Percentiles rank a stretch among this genome's conserved stretches.
Conservation (phyloP, 2,329 filamentous ascomycete species). For the Cladosporium sp. region DNA sequence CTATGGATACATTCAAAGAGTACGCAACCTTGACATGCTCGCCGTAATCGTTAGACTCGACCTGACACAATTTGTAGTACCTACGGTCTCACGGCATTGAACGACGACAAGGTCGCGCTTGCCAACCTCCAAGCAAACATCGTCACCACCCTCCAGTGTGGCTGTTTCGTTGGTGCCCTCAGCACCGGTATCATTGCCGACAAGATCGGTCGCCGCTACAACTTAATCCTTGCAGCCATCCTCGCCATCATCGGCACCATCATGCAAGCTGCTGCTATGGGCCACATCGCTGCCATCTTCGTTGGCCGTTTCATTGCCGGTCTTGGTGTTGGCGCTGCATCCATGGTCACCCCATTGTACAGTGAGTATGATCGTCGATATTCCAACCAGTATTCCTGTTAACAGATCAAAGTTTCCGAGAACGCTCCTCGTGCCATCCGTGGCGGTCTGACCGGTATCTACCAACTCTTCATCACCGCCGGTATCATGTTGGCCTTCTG, state of each 20-base stretch:
- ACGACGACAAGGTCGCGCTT: constrained; percentile 33
- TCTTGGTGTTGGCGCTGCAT: constrained; percentile 31
- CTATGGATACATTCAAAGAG: constrained; percentile 54
- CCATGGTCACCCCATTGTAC: constrained; percentile 57
- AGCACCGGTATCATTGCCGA: constrained; percentile 53
- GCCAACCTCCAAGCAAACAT: constrained; percentile 62
- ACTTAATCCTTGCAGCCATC: constrained; percentile 53
- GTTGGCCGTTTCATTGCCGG: constrained; percentile 58
- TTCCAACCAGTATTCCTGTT: constrained; percentile 20
- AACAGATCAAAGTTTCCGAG: constrained; percentile 52
- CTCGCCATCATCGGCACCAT: constrained; percentile 58
- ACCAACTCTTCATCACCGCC: constrained; percentile 54
- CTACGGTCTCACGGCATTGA: constrained; percentile 44
- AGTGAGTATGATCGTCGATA: constrained; percentile 20
- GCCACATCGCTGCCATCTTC: constrained; percentile 58
- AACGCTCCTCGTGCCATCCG: constrained; percentile 37
- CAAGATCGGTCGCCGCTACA: constrained; percentile 50
- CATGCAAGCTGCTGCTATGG: constrained; percentile 59
- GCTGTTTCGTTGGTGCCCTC: constrained; percentile 62
- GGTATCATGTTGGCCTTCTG: constrained; percentile 51
- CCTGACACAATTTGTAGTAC: constrained; percentile 35
- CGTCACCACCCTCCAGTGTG: constrained; percentile 65
- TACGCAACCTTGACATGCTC: constrained; percentile 31
- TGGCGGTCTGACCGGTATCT: constrained; percentile 56
- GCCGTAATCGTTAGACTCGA: background rate